Evolutionary conservation across 108 stramenopile species (phyloP), one percentile per base, ranked within the genome.

Genomic region (Schizochytrium sp.): DNA sequence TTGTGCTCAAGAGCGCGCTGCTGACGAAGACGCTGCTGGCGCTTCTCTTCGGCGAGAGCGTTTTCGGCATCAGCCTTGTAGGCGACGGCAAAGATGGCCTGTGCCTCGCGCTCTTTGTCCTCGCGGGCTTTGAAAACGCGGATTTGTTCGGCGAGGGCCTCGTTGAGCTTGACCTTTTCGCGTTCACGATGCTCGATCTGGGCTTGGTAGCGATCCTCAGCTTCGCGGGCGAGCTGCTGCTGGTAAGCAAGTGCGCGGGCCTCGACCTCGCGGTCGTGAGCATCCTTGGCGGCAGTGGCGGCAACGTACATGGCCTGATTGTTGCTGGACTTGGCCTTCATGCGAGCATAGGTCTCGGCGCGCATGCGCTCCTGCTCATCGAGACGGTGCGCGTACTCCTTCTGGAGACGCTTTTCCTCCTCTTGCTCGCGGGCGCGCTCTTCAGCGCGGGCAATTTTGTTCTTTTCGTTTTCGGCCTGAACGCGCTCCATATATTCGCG

Each of bases 341-440:
- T 83, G 25, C 76, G 45, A 12, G 45, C 76, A 23, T 53, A 83
- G n/a, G 76, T 83, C 51, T 83, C 76, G 45, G 45, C 48, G 25
- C 76, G 45, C 76, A 83, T 83, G 45, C 76, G 76, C 51, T 83
- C 76, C 76, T 83, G 76, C n/a, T 83, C 76, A 23, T 83, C 76
- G 48, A 83, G 76, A 23, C 76, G 76, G 48, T 53, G 76, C 8
- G 76, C 76, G 28, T 47, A 47, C 51, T 83, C 76, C 28, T 83
- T 47, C 51, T 83, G 76, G 25, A 83, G 51, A 53, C 76, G 76
- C 51, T 83, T 83, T 23, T 83, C 76, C 51, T 83, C 76, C 6
- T 83, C 76, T 34, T 83, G 76, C 76, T 83, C 76, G 19, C 45
- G 76, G 48, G 48, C n/a, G 12, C 76, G 76, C 6, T 83, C 48